These are phyloP conservation scores for Diaporthe citri DNA, from an alignment of 2,329 filamentous ascomycete species.

Conservation along the genomic window DNA sequence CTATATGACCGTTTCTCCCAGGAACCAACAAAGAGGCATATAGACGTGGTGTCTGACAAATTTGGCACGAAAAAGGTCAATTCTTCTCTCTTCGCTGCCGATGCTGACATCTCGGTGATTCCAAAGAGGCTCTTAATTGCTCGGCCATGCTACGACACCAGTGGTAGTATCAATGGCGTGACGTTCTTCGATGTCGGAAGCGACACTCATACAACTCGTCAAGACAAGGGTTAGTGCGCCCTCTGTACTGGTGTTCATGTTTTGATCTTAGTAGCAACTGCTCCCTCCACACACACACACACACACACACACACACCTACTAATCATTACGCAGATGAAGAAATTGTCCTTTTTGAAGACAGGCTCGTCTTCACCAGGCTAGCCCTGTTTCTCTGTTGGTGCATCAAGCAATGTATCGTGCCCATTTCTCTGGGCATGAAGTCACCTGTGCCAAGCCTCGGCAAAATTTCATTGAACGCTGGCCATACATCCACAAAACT, in stretches of 20 bases:
- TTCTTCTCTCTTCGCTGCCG: not conserved
- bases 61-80: not conserved
- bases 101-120: not conserved
- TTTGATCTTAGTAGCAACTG: no score
- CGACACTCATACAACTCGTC: not conserved
- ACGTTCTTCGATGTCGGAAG: slow-evolving; percentile 13
- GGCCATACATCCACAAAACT: not conserved
- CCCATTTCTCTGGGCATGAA: not conserved
- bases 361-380: not conserved
- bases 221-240: not conserved
- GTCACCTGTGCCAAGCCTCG: not conserved
- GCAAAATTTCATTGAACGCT: not conserved
- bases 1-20: not conserved
- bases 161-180: not conserved
- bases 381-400: not conserved
- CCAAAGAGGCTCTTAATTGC: slow-evolving; percentile 7
- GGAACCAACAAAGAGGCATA: not conserved
- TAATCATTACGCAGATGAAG: not conserved
- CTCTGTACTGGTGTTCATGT: not conserved
- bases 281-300: not conserved
- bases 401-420: not conserved
- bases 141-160: not conserved
- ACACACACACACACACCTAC: not conserved
- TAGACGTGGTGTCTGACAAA: not conserved
- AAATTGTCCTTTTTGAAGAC: slow-evolving; percentile 4